phyloP scores from a whole-genome alignment of 495 filamentous ascomycete genomes.

The Podospora pseudocomata region DNA sequence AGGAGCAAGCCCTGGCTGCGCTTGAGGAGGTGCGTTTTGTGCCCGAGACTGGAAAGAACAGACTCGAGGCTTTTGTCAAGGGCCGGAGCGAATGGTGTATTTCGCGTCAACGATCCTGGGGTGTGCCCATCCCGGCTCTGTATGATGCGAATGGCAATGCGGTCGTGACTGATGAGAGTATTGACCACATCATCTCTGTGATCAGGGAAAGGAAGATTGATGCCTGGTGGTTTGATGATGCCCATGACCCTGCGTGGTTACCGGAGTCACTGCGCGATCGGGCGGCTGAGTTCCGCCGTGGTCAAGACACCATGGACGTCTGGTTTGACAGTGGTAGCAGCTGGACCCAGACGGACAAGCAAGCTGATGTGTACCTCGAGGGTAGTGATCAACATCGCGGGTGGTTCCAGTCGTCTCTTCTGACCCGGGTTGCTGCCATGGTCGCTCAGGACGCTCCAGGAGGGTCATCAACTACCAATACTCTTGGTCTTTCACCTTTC shows the following conservation, averaged over 20 bases:
- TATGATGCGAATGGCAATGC: slow-evolving; percentile 70
- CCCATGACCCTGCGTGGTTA: slow-evolving; percentile 71
- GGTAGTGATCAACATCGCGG: slow-evolving; percentile 94
- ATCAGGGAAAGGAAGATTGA: slow-evolving; percentile 75
- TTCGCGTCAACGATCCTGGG: slow-evolving; percentile 95
- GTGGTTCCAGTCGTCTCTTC: slow-evolving; percentile 99
- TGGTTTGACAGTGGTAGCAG: slow-evolving; percentile 99
- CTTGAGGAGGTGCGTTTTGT: slow-evolving; percentile 72
- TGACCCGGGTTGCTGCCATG: slow-evolving; percentile 64
- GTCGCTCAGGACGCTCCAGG: slow-evolving; percentile 20
- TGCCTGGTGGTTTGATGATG: slow-evolving; percentile 87
- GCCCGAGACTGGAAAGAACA: slow-evolving; percentile 63
- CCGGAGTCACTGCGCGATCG: slow-evolving; percentile 50
- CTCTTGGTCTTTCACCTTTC: slow-evolving; percentile 58
- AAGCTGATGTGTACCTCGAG: slow-evolving; percentile 88
- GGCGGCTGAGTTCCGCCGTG: slow-evolving; percentile 57
- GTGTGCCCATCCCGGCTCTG: slow-evolving; percentile 89
- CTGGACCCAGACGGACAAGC: slow-evolving; percentile 65
- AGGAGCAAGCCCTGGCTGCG: slow-evolving; percentile 61
- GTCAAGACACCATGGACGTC: slow-evolving; percentile 98
- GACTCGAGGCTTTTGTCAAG: slow-evolving; percentile 78
- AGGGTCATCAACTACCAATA: slow-evolving; percentile 14
- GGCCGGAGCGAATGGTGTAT: slow-evolving; percentile 97
- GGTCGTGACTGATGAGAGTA: slow-evolving; percentile 69
- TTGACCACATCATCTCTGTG: slow-evolving; percentile 79